Conservation (phyloP, 306 rosid species). For the Morella rubra region DNA sequence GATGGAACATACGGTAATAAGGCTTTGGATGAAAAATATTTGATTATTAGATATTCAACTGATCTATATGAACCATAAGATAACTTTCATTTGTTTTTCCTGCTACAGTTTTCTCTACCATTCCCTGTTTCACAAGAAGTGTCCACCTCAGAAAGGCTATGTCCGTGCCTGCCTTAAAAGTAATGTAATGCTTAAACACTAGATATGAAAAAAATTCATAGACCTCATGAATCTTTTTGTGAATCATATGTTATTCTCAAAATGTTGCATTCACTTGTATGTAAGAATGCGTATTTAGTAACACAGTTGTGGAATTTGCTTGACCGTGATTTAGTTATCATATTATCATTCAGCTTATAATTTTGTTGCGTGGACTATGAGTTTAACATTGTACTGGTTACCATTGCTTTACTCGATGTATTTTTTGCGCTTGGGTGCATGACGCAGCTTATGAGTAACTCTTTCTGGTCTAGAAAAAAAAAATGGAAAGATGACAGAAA, state of each 20-base stretch:
- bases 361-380: not conserved
- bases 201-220: not conserved
- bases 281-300: not conserved
- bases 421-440: not conserved
- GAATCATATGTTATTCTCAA: too few species aligned
- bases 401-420: not conserved
- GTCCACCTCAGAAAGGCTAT: slow-evolving; percentile 67
- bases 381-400: not conserved
- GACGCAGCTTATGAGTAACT: not conserved
- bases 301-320: not conserved
- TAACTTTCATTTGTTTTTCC: slow-evolving; percentile 9
- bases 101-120: slow-evolving; percentile 73
- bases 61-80: not conserved
- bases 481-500: not conserved
- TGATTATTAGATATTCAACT: not conserved
- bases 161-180: slow-evolving; percentile 94
- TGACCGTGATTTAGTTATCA: slow-evolving; percentile 1
- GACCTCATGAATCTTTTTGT: slow-evolving; percentile 14
- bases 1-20: slow-evolving; percentile 87
- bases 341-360: not conserved
- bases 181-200: slow-evolving; percentile 54
- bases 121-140: slow-evolving; percentile 72
- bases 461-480: not conserved
- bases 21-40: slow-evolving; percentile 2
- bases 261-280: too few species aligned